Conservation (phyloP, 306 rosid genomes). For the Mimosa pudica region DNA sequence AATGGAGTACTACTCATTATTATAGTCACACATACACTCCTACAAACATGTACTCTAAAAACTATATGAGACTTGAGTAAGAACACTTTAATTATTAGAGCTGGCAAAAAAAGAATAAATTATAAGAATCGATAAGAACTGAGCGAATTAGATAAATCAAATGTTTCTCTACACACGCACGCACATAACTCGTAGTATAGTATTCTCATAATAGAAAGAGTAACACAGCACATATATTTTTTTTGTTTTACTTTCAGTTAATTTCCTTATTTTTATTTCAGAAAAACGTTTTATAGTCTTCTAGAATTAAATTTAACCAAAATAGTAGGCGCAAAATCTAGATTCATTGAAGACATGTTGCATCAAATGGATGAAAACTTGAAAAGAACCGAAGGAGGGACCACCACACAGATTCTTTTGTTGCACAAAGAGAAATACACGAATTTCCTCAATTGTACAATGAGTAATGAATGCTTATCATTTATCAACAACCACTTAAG, state of each 20-base stretch:
- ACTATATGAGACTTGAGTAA: too few relatives aligned
- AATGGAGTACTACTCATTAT: too few relatives aligned
- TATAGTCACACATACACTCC: too few relatives aligned
- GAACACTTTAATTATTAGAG: too few relatives aligned
- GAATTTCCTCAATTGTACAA: not conserved
- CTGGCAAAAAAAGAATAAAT: too few relatives aligned
- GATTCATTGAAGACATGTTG: too few relatives aligned
- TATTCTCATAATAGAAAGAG: not conserved
- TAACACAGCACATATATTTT: not conserved
- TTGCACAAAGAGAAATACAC: not conserved
- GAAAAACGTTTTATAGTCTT: not conserved
- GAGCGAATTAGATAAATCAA: not conserved
- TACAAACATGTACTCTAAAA: too few relatives aligned
- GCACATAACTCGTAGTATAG: too few relatives aligned
- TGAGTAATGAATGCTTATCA: conserved; percentile 30
- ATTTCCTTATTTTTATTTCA: too few relatives aligned
- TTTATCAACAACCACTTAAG: conserved; percentile 21
- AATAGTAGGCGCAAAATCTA: not conserved
- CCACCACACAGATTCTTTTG: conserved; percentile 19
- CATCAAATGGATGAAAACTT: not conserved
- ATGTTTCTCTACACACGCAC: too few relatives aligned
- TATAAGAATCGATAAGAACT: not conserved
- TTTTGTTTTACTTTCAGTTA: too few relatives aligned
- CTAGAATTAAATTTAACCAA: not conserved
- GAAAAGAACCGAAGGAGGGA: conserved; percentile 24